Percentiles rank a stretch among this genome's conserved stretches.
Conservation (phyloP, 108 stramenopile genomes). For the Seminavis robusta region DNA sequence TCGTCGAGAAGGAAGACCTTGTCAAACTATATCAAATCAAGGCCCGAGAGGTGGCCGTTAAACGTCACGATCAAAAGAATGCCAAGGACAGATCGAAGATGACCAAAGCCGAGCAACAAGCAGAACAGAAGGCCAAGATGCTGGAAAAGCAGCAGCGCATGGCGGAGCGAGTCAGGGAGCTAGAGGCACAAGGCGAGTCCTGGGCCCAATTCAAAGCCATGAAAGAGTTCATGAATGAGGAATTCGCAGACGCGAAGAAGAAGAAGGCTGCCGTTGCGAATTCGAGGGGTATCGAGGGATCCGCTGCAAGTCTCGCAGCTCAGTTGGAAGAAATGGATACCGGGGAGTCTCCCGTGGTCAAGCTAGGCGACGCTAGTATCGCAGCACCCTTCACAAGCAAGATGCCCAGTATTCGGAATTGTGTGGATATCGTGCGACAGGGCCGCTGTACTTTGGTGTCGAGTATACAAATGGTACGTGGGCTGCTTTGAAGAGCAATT, state of each 20-base stretch:
- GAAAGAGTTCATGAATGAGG: slow-evolving; percentile 71
- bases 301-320: slow-evolving; percentile 64
- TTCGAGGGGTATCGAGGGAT: slow-evolving; percentile 56
- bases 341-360: slow-evolving; percentile 86
- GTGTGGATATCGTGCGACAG: slow-evolving; percentile 96
- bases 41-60: slow-evolving; percentile 61
- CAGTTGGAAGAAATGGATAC: slow-evolving; percentile 79
- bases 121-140: slow-evolving; percentile 44
- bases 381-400: slow-evolving; percentile 97
- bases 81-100: slow-evolving; percentile 51
- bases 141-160: slow-evolving; percentile 67
- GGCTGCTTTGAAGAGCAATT: no score
- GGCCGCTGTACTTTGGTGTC: slow-evolving; percentile 90
- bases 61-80: slow-evolving; percentile 50
- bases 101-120: slow-evolving; percentile 47
- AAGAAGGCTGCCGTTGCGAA: slow-evolving; percentile 46
- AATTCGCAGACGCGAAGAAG: slow-evolving; percentile 63
- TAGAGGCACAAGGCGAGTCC: slow-evolving; percentile 76
- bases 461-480: slow-evolving; percentile 81
- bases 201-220: slow-evolving; percentile 86
- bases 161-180: slow-evolving; percentile 55
- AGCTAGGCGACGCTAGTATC: slow-evolving; percentile 95
- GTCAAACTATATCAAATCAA: slow-evolving; percentile 80
- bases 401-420: slow-evolving; percentile 94
- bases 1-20: slow-evolving; percentile 80